A percentile compares a stretch with the other conserved stretches of the same genome.
These are phyloP conservation scores for Paramarasmius palmivorus DNA, from an alignment of 1,284 basidiomycete species.

Conservation along the genomic window DNA sequence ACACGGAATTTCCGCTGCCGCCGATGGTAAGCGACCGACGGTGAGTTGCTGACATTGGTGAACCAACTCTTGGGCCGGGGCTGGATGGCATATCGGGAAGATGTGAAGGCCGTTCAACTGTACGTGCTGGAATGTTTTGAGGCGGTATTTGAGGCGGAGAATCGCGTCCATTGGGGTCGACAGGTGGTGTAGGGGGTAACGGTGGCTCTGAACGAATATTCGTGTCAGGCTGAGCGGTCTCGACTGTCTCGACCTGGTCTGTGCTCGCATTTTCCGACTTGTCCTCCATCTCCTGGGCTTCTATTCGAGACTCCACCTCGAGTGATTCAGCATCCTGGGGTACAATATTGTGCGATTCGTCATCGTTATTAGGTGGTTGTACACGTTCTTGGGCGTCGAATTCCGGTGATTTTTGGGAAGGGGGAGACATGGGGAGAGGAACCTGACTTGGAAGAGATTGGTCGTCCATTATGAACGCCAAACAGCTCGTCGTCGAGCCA, in stretches of 20 bases:
- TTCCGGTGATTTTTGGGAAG: background rate
- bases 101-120: background rate
- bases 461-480: constrained; percentile 13
- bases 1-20: constrained; percentile 66
- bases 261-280: background rate
- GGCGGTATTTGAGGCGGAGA: background rate
- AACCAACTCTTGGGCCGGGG: background rate
- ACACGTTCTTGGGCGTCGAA: constrained; percentile 4
- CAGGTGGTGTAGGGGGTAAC: background rate
- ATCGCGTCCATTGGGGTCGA: background rate
- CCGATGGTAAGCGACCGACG: constrained; percentile 71
- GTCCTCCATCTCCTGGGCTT: background rate
- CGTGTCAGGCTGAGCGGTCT: background rate
- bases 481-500: background rate
- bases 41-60: constrained; percentile 22
- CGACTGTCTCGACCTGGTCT: background rate
- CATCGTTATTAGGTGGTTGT: background rate
- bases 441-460: constrained; percentile 5
- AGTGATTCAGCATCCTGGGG: background rate
- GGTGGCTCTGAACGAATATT: background rate
- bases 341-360: background rate
- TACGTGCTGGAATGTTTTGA: background rate
- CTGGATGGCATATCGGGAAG: constrained; percentile 6
- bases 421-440: constrained; percentile 10
- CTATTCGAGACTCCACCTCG: background rate